These are phyloP conservation scores for Zoysia pacifica DNA, from an alignment of 176 grass and related monocot species.

Conservation along the genomic window DNA sequence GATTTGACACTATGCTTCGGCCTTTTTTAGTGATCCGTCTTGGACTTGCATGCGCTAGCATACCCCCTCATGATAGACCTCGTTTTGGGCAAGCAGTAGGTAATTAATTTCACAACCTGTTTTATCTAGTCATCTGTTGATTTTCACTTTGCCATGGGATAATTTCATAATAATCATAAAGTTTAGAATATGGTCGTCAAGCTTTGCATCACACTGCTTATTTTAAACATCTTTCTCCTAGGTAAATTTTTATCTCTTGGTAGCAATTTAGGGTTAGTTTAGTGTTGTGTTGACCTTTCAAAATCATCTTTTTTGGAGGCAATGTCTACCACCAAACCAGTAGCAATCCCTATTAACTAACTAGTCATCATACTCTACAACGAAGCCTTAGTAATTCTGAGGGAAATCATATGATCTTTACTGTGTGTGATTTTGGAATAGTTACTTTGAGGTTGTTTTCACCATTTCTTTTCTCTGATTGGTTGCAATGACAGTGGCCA, in stretches of 20 bases:
- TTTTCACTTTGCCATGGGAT: slow-evolving; percentile 10
- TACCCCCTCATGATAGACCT: slow-evolving; percentile 70
- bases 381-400: neutral
- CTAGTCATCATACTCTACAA: neutral
- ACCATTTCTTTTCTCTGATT: slow-evolving; percentile 23
- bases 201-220: neutral
- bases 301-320: neutral
- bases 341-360: neutral
- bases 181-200: slow-evolving; percentile 12
- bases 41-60: slow-evolving; percentile 82
- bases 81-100: slow-evolving; percentile 93
- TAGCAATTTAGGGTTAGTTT: neutral
- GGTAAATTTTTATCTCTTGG: neutral
- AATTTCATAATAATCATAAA: slow-evolving; percentile 22
- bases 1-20: slow-evolving; percentile 76
- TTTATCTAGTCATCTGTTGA: slow-evolving; percentile 19
- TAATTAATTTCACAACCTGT: slow-evolving; percentile 60
- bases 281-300: neutral
- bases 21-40: slow-evolving; percentile 91
- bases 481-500: slow-evolving; percentile 18
- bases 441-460: neutral
- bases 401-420: neutral
- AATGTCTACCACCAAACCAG: neutral
- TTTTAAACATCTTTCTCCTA: slow-evolving; percentile 13
- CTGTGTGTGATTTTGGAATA: neutral